Evolutionary conservation across 495 filamentous ascomycete species (phyloP), one percentile per base, ranked within the genome.

Genomic region (Penicillium ucsense): DNA sequence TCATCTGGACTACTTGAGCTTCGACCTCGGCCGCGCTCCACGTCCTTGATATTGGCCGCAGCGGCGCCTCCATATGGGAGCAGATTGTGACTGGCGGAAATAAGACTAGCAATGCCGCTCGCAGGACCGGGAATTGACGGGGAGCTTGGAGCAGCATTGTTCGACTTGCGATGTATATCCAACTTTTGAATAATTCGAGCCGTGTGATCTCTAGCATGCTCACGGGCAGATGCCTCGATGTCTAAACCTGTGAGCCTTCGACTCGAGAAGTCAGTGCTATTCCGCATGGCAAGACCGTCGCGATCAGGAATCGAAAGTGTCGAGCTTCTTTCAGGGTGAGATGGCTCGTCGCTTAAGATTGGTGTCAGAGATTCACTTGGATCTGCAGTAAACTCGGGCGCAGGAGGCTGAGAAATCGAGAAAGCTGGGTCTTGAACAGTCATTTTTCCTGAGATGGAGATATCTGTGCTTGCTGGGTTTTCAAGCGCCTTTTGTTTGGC

Each of bases 401-500:
- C 85, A 38, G 84, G 83, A 10, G 92, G 85, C 12, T 88, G 85
- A 6, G 85, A 94, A 53, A 98, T 90, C 7, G 89, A 81, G 66
- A 97, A 97, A 8, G 92, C 94, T 32, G 88, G 84, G 63, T 95
- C 89, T 43, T 75, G 70, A 32, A 71, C 63, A 27, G 60, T 64
- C 31, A 76, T 56, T 37, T 80, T 81, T 5, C 77, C 77, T 8
- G 75, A 72, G 3, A 78, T 60, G n/a, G 77, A 71, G 40, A 79
- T 65, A 49, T 79, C 82, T 32, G 66, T 81, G 69, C 70, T 87
- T 54, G 70, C 78, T 63, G 70, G 80, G 56, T 85, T 81, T 59
- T 96, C 88, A 41, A 98, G 73, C 2, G 91, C 91, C 55, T 86
- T 88, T 47, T 87, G 84, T 67, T 98, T 98, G 30, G 92, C 89